Conservation (phyloP, 345 rosid species). For the Cardiospermum halicacabum region DNA sequence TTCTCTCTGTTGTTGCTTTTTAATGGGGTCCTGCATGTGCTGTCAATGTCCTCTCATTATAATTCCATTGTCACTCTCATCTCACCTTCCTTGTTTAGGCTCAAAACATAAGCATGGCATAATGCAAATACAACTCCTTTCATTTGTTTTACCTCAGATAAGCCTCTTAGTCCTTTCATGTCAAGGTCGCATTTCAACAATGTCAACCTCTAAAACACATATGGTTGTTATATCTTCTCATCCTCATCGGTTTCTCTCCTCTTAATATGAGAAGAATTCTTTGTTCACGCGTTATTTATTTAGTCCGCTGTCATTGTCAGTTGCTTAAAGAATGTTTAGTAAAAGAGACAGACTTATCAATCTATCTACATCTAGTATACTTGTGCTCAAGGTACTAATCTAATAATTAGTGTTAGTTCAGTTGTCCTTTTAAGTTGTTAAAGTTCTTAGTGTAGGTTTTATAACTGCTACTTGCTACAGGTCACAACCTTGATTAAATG, state of each 20-base stretch:
- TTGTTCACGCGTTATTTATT: no score
- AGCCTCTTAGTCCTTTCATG: conserved; percentile 6
- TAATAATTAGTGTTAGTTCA: conserved; percentile 15
- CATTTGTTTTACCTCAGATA: conserved; percentile 8
- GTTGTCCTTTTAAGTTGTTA: conserved; percentile 20
- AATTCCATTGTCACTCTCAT: conserved; percentile 32
- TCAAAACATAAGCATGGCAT: conserved; percentile 21
- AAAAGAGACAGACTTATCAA: no score
- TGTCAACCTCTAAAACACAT: background rate
- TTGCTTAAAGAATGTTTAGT: no score
- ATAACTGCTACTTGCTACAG: background rate
- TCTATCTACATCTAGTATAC: conserved; percentile 23
- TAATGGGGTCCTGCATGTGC: conserved; percentile 31
- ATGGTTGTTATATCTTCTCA: no score
- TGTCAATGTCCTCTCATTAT: conserved; percentile 37
- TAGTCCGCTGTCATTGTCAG: no score
- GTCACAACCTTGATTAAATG: conserved; percentile 13
- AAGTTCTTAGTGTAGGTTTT: background rate
- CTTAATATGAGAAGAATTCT: no score
- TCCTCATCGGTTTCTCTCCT: no score
- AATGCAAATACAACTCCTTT: background rate
- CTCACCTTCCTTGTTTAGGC: conserved; percentile 22
- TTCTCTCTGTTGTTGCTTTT: conserved; percentile 26
- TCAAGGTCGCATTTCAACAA: conserved; percentile 18
- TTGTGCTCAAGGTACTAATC: conserved; percentile 28